phyloP scores from a whole-genome alignment of 140 eudicot species.

The Erigeron philadelphicus region DNA sequence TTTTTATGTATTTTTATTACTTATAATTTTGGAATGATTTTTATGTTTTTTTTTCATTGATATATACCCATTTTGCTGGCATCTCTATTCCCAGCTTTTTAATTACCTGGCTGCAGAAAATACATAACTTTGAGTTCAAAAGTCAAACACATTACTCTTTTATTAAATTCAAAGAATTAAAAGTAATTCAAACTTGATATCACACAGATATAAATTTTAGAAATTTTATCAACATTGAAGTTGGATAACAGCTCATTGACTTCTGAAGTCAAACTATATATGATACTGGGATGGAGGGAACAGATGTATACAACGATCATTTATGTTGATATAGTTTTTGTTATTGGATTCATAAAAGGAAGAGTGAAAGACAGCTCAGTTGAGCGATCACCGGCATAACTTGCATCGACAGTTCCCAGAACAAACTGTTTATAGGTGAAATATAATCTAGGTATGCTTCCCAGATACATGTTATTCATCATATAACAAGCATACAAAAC shows the following conservation, averaged over 20 bases:
- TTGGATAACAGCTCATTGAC: neutral
- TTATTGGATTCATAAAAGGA: conserved; percentile 31
- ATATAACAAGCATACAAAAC: conserved; percentile 12
- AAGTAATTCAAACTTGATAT: no score
- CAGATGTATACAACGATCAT: no score
- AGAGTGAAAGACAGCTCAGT: conserved; percentile 24
- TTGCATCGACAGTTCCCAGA: conserved; percentile 34
- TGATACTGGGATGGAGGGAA: neutral
- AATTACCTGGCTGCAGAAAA: neutral
- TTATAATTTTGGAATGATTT: no score
- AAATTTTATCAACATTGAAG: neutral
- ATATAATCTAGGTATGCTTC: neutral
- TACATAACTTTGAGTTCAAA: conserved; percentile 2
- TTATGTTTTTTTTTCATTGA: neutral
- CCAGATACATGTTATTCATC: neutral
- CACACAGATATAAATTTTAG: neutral
- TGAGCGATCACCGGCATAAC: conserved; percentile 26
- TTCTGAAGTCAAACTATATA: conserved; percentile 14
- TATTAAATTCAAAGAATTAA: neutral
- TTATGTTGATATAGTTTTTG: no score
- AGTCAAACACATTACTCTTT: neutral
- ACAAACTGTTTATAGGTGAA: conserved; percentile 9
- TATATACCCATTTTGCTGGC: neutral
- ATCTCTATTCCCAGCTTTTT: neutral
- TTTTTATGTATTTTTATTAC: no score